Base-by-base conservation (phyloP, 257 asterid genomes). In the Gentiana straminea region DNA sequence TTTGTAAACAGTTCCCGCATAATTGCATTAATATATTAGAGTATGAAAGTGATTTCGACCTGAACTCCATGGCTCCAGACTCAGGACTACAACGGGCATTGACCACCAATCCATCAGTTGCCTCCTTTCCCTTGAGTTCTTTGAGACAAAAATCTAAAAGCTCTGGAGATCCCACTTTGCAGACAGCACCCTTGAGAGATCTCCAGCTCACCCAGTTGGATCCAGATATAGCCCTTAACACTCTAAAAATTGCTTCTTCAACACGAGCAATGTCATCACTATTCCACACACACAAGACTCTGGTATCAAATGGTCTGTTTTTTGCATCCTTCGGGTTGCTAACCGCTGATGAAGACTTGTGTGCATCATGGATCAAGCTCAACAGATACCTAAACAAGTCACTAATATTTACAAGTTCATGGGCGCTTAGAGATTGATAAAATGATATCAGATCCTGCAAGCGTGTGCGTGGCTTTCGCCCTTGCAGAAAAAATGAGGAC, bases 191-290 rank as follows among this genome's bases (percentile, higher is more conserved):
- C 69, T 81, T 83, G 54, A 91, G 87, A 55, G 96, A 84, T 52
- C 98, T 92, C 94, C 88, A 84, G 60, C 93, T 80, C 61, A 91
- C 96, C 98, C 98, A 91, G 69, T 83, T 79, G 73, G 96, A 70
- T 43, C 92, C 92, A 50, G 86, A 77, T 49, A 87, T 95, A 15
- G 93, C 98, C 38, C 94, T 80, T 59, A 91, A 60, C 52, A 91
- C 95, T 71, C 78, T 84, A 60, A 87, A 79, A 94, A 87, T 82
- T 38, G 98, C 90, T 58, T 77, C 92, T 63, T 87, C 94, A 13
- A 87, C 98, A 3, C 87, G 88, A 43, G 64, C 62, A 38, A 82
- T 63, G 63, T 91, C 98, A 50, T 12, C 61, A 11, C 64, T 55
- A 7, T 87, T 81, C 98, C 95, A 87, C 11, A 88, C 79, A 62